Conservation (phyloP, 2,329 filamentous ascomycete species). For the Epichloe gansuensis region DNA sequence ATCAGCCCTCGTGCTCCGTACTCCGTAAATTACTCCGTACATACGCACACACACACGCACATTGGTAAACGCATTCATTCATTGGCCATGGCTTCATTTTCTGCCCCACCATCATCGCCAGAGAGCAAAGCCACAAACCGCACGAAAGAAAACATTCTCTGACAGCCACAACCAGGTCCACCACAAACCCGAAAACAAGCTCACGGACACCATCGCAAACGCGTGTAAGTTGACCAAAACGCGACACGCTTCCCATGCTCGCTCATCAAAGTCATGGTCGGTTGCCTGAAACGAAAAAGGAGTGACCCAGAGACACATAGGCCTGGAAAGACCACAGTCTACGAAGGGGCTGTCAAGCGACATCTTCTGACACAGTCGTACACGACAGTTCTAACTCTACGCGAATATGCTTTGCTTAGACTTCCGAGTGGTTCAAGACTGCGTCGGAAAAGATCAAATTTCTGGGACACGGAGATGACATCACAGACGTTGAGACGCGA, state of each 20-base stretch:
- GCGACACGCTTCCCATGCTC: background rate
- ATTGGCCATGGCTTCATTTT: background rate
- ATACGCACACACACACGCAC: no score
- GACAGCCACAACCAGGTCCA: background rate
- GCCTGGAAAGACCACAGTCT: background rate
- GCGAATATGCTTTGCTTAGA: slow-evolving; percentile 55
- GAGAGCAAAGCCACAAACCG: background rate
- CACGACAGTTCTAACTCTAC: slow-evolving; percentile 49
- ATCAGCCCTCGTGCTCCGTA: no score
- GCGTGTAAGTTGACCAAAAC: background rate
- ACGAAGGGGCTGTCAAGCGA: slow-evolving; percentile 29
- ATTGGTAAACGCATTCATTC: background rate
- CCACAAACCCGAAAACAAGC: background rate
- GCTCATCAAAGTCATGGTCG: slow-evolving; percentile 13
- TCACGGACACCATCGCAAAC: background rate
- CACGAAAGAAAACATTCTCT: no score
- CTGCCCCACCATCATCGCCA: background rate
- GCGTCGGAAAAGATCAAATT: slow-evolving; percentile 40
- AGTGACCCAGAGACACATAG: slow-evolving; percentile 7
- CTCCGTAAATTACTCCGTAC: background rate
- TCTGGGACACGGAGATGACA: slow-evolving; percentile 23
- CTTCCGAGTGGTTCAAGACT: slow-evolving; percentile 56
- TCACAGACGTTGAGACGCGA: slow-evolving; percentile 23
- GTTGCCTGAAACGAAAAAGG: slow-evolving; percentile 17
- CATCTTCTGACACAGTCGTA: slow-evolving; percentile 61